A percentile compares a stretch with the other conserved stretches of the same genome.
phyloP scores from a whole-genome alignment of 106 monocot species.

The Dendrobium huoshanense region DNA sequence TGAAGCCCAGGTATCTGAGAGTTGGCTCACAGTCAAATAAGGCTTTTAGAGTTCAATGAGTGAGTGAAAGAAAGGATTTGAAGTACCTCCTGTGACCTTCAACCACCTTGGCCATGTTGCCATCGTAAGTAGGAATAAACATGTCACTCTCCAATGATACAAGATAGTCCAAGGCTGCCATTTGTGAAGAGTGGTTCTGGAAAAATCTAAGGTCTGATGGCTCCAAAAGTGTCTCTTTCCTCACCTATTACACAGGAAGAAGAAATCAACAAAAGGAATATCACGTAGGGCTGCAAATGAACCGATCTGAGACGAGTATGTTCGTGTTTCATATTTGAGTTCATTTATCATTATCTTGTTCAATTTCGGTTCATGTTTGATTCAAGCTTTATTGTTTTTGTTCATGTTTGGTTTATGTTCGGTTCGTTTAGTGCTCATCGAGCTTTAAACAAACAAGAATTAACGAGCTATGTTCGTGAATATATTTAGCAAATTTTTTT shows the following conservation, averaged over 20 bases:
- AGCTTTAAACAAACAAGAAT: no score
- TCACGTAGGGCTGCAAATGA: no score
- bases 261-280: not conserved
- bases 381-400: no score
- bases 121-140: constrained; percentile 89
- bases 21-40: no score
- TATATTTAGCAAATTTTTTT: no score
- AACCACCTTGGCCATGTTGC: constrained; percentile 95
- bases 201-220: constrained; percentile 73
- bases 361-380: no score
- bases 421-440: no score
- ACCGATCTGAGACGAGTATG: no score
- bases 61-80: not conserved
- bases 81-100: constrained; percentile 90
- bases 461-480: no score
- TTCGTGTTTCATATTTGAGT: no score
- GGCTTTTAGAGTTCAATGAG: not conserved
- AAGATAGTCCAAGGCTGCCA: constrained; percentile 94
- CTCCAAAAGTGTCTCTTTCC: constrained; percentile 78
- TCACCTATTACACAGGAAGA: constrained; percentile 38
- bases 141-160: constrained; percentile 84
- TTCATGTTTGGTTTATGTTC: no score
- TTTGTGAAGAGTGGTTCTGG: constrained; percentile 91
- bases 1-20: constrained; percentile 69
- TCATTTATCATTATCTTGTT: no score